Conservation (phyloP, 2,329 filamentous ascomycete genomes). For the Neopestalotiopsis sp. region DNA sequence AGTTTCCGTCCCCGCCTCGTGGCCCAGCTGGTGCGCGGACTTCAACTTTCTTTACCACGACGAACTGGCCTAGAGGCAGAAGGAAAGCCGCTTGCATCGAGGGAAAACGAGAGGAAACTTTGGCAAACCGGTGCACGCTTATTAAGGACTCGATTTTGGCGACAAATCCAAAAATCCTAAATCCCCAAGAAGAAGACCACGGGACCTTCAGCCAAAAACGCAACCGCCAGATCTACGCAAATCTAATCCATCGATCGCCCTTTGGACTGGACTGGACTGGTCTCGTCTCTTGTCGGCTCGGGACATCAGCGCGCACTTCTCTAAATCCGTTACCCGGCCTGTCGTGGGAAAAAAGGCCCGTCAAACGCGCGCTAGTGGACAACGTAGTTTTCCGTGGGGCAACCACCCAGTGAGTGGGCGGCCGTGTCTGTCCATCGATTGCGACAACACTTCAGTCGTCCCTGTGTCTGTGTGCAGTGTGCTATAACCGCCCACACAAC, state of each 20-base stretch:
- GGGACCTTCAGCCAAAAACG: background rate
- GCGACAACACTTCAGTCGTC: background rate
- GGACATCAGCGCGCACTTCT: background rate
- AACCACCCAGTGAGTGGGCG: background rate
- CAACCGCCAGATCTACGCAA: background rate
- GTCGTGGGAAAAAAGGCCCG: background rate
- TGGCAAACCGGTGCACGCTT: background rate
- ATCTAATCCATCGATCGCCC: background rate
- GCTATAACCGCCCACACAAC: background rate
- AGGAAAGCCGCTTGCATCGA: background rate
- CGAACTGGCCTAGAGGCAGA: background rate
- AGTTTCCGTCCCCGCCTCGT: background rate
- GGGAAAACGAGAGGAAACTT: background rate
- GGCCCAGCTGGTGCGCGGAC: background rate
- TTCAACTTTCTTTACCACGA: background rate
- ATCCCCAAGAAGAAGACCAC: background rate
- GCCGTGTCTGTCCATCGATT: background rate
- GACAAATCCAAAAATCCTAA: background rate
- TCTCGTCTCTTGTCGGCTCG: background rate
- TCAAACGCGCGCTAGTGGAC: slow-evolving; percentile 1
- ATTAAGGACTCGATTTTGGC: background rate
- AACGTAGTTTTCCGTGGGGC: background rate
- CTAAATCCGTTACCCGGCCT: background rate
- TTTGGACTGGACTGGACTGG: background rate
- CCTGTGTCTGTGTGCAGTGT: background rate